Evolutionary conservation across 768 basidiomycete genomes (phyloP).

Genomic region (Lyophyllum decastes): DNA sequence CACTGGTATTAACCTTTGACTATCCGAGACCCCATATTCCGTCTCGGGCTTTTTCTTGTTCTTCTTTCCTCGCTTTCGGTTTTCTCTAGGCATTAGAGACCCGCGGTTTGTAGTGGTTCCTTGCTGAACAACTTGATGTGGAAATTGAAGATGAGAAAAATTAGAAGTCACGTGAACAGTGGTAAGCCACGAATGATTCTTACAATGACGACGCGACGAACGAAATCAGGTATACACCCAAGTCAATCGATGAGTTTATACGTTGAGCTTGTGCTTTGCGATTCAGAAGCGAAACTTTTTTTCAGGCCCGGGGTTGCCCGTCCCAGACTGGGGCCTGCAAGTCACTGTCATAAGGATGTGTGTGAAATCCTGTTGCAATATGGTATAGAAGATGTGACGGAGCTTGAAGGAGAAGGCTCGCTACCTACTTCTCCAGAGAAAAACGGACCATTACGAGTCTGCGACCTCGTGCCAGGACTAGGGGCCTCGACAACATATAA

Average conservation of each 20-base stretch:
- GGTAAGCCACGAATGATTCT: too few relatives aligned
- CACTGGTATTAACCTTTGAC: conserved; percentile 12
- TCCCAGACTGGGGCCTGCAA: neutral
- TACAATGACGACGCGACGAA: too few relatives aligned
- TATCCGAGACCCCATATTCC: neutral
- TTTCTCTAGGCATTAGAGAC: conserved; percentile 21
- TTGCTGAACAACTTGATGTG: too few relatives aligned
- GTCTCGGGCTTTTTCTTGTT: conserved; percentile 13
- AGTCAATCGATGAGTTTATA: too few relatives aligned
- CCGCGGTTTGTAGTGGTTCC: neutral
- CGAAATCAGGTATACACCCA: too few relatives aligned
- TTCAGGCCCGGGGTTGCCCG: too few relatives aligned
- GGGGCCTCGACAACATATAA: neutral
- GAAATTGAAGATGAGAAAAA: too few relatives aligned
- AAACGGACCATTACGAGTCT: neutral
- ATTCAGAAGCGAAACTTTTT: too few relatives aligned
- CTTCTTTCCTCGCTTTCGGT: conserved; percentile 20
- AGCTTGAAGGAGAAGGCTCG: neutral
- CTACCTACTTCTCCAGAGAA: neutral
- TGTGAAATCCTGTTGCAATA: neutral
- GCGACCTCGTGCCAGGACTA: neutral
- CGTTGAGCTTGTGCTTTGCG: too few relatives aligned
- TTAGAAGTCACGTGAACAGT: neutral
- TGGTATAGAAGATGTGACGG: neutral
- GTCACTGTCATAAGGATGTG: neutral